Conservation (phyloP, 2,329 filamentous ascomycete genomes). For the Aspergillus sp. region DNA sequence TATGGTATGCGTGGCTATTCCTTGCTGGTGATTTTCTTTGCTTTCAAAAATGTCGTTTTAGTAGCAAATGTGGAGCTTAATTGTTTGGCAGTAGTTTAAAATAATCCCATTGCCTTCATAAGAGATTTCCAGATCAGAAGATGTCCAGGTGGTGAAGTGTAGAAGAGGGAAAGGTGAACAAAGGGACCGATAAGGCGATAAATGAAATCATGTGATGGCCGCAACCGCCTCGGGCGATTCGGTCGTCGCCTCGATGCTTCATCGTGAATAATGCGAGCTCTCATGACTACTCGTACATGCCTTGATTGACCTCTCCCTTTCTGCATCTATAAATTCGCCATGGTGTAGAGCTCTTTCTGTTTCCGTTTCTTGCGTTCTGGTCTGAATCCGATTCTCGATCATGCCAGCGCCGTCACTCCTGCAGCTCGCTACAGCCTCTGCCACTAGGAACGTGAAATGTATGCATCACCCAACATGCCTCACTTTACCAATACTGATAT, state of each 20-base stretch:
- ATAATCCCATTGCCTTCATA: not conserved
- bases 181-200: not conserved
- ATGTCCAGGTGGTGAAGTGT: not conserved
- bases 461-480: not conserved
- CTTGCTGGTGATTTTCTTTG: not conserved
- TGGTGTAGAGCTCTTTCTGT: constrained; percentile 12
- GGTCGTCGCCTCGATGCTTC: too few species aligned
- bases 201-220: constrained; percentile 21
- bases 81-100: too few species aligned
- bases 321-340: constrained; percentile 2
- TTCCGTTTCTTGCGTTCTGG: constrained; percentile 18
- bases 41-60: not conserved
- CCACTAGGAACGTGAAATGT: constrained; percentile 38
- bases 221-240: constrained; percentile 6
- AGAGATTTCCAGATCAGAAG: not conserved
- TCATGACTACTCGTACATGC: constrained; percentile 1
- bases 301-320: constrained; percentile 2
- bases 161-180: not conserved
- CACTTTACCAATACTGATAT: not conserved
- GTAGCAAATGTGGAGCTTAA: too few species aligned
- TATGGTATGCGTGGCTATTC: too few species aligned
- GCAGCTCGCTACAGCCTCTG: constrained; percentile 34
- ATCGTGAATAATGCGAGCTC: not conserved
- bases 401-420: constrained; percentile 36
- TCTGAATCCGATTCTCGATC: constrained; percentile 11